phyloP scores from a whole-genome alignment of 306 rosid species.

The Heteromeles arbutifolia region DNA sequence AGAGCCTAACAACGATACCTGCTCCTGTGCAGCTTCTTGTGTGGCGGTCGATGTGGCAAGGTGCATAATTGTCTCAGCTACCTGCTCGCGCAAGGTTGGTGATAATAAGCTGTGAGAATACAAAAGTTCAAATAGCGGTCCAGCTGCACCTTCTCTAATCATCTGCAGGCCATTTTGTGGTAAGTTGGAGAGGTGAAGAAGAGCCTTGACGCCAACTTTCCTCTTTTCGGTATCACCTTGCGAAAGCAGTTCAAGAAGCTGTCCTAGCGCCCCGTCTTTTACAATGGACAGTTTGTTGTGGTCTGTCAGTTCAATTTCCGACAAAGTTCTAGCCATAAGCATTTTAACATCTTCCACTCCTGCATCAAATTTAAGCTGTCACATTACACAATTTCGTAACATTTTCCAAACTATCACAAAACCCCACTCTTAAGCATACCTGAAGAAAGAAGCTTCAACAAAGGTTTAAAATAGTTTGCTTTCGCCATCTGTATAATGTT shows the following conservation, averaged over 20 bases:
- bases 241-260: slow-evolving; percentile 49
- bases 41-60: slow-evolving; percentile 44
- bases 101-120: slow-evolving; percentile 41
- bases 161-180: slow-evolving; percentile 52
- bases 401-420: background rate
- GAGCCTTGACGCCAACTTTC: slow-evolving; percentile 41
- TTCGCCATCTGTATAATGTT: slow-evolving; percentile 69
- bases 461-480: slow-evolving; percentile 59
- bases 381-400: background rate
- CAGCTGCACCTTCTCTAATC: slow-evolving; percentile 46
- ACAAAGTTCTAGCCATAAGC: slow-evolving; percentile 45
- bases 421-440: slow-evolving; percentile 33
- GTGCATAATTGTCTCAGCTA: slow-evolving; percentile 47
- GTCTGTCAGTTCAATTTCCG: slow-evolving; percentile 47
- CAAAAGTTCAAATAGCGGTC: slow-evolving; percentile 45
- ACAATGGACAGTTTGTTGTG: slow-evolving; percentile 41
- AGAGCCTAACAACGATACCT: slow-evolving; percentile 37
- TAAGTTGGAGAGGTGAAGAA: slow-evolving; percentile 43
- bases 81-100: slow-evolving; percentile 39
- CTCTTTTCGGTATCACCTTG: slow-evolving; percentile 33
- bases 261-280: slow-evolving; percentile 43
- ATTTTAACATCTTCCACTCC: slow-evolving; percentile 36
- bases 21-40: slow-evolving; percentile 31
- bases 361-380: slow-evolving; percentile 17
- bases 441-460: slow-evolving; percentile 52